These are phyloP conservation scores for Cutaneotrichosporon sp. DNA, from an alignment of 1,284 basidiomycete species.

Conservation along the genomic window DNA sequence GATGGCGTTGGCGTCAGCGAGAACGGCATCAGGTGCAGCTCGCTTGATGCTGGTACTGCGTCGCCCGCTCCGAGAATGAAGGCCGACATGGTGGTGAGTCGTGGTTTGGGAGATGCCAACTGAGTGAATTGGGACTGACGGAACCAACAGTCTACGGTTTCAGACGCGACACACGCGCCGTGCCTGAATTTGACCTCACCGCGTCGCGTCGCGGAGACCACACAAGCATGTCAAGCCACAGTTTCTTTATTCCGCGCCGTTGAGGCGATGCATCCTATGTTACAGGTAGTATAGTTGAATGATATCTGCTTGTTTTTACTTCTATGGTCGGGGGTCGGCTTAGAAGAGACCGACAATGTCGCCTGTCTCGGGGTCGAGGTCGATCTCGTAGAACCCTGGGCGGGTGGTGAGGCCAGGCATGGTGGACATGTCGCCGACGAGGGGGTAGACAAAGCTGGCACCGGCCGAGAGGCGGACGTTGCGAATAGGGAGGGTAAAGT, in stretches of 20 bases:
- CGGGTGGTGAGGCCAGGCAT: slow-evolving; percentile 96
- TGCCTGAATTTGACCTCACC: no score
- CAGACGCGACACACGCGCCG: no score
- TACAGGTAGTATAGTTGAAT: not conserved
- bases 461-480: slow-evolving; percentile 85
- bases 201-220: no score
- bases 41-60: not conserved
- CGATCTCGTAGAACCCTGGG: slow-evolving; percentile 61
- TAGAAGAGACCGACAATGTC: slow-evolving; percentile 49
- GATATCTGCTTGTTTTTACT: not conserved
- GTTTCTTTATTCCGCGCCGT: not conserved
- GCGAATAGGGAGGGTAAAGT: slow-evolving; percentile 90
- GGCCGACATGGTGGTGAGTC: slow-evolving; percentile 11
- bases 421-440: slow-evolving; percentile 91
- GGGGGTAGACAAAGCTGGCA: slow-evolving; percentile 91
- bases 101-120: no score
- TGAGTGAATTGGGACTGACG: no score
- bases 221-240: not conserved
- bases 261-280: not conserved
- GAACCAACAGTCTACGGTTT: no score
- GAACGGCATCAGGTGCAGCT: slow-evolving; percentile 42
- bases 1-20: slow-evolving; percentile 24
- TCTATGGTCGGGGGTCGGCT: no score
- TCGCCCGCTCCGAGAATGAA: slow-evolving; percentile 8
- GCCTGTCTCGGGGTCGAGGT: slow-evolving; percentile 47